Conservation (phyloP, 75 land plant species). For the Cupressus sempervirens region DNA sequence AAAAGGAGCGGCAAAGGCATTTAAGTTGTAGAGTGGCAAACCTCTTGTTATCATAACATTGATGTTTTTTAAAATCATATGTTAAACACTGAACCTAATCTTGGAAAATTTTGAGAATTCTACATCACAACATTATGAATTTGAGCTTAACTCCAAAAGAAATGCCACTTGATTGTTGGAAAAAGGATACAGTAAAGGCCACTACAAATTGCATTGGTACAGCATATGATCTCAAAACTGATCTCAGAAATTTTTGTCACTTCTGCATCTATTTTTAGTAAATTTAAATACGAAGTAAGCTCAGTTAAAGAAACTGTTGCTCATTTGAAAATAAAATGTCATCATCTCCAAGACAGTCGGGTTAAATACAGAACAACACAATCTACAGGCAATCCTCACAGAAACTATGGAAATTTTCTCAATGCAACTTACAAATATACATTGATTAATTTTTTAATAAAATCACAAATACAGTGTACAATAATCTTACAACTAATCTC, state of each 20-base stretch:
- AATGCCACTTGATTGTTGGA: not conserved
- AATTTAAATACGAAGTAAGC: not conserved
- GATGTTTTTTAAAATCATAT: no score
- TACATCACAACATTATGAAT: not conserved
- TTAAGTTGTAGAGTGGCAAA: no score
- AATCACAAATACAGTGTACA: not conserved
- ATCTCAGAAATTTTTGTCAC: not conserved
- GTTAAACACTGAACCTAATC: not conserved
- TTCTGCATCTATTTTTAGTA: not conserved
- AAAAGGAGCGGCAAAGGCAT: no score
- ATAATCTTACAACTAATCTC: no score
- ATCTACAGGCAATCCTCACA: not conserved
- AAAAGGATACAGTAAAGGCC: not conserved
- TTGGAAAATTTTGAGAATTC: not conserved
- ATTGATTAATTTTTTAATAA: not conserved
- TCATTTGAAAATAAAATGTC: not conserved
- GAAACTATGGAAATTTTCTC: not conserved
- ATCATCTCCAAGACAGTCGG: no score
- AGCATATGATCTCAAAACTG: not conserved
- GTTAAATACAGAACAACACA: not conserved
- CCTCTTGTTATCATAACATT: no score
- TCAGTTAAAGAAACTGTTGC: not conserved
- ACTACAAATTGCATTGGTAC: not conserved
- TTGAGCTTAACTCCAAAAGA: not conserved
- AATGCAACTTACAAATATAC: not conserved